Evolutionary conservation across 192 early-diverging fungal genomes (phyloP).

Genomic region (Coemansia sp.): DNA sequence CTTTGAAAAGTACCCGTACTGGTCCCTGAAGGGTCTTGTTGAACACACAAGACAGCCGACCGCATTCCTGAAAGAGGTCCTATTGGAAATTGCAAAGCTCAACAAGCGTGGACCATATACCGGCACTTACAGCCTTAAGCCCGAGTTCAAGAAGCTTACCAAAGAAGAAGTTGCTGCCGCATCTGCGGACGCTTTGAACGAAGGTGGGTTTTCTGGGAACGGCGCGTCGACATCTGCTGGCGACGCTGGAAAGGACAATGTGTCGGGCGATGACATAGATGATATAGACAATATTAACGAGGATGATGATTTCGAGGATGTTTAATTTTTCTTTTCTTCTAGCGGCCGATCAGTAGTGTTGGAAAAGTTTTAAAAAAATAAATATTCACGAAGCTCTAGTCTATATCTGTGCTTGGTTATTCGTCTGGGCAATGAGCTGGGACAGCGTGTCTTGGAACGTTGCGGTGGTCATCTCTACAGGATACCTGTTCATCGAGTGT

Average conservation of each 20-base stretch:
- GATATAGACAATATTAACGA: slow-evolving; percentile 35
- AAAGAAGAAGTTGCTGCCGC: slow-evolving; percentile 19
- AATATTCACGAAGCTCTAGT: neutral
- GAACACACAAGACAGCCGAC: slow-evolving; percentile 81
- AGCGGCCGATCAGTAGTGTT: neutral
- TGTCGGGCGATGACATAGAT: slow-evolving; percentile 11
- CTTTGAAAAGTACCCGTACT: slow-evolving; percentile 81
- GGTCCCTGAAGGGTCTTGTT: slow-evolving; percentile 80
- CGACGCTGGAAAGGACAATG: neutral
- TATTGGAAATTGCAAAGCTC: slow-evolving; percentile 75
- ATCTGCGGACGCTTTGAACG: slow-evolving; percentile 30
- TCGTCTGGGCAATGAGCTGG: slow-evolving; percentile 26
- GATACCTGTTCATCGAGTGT: slow-evolving; percentile 48
- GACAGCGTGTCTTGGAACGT: slow-evolving; percentile 31
- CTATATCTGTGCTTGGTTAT: slow-evolving; percentile 3
- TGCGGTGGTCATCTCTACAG: slow-evolving; percentile 38
- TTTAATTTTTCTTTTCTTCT: slow-evolving; percentile 10
- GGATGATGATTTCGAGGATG: slow-evolving; percentile 57
- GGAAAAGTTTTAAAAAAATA: neutral
- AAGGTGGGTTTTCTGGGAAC: slow-evolving; percentile 8
- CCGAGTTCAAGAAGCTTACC: slow-evolving; percentile 66
- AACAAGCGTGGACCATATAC: slow-evolving; percentile 83
- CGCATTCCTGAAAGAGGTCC: slow-evolving; percentile 79
- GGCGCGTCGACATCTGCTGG: slow-evolving; percentile 3
- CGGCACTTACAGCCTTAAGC: slow-evolving; percentile 81